Base-by-base conservation (phyloP, 2,329 filamentous ascomycete genomes). In the Apiospora aurea region DNA sequence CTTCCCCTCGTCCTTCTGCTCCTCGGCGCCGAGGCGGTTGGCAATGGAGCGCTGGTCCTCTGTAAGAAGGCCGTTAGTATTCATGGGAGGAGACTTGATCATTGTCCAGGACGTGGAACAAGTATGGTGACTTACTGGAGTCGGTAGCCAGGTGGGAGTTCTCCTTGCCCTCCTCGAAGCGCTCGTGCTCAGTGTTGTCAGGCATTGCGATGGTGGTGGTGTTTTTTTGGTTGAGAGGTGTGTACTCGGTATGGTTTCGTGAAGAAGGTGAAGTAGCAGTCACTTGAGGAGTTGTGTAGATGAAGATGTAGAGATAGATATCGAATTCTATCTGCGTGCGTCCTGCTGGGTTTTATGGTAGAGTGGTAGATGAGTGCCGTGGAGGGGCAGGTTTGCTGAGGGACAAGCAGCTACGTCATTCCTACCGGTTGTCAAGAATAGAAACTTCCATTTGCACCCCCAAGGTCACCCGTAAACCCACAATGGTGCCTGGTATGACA, bases 21-120 rank as follows among this genome's bases (percentile, higher is more conserved):
- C 86, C 78, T 91, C 92, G 24, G 89, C 88, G 34, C 86, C 92
- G 41, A 94, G 84, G 77, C 90, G 91, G 86, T 94, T 94, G 81
- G 90, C 89, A 70, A 94, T 93, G 61, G 90, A 86, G 78, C 92
- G 87, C 81, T 93, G 84, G 76, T 94, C 92, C 88, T 94, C 91
- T 90, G 75, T 71, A 70, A 70, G 1, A 7, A 34, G 1, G 44
- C 29, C 4, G 18, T 64, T 64, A 64, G 57, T 41, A 64, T 61
- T 14, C 49, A 14, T 41, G 18, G 10, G 41, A 64, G 1, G 14
- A 64, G 1, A 14, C 4, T n/a, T 21, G 18, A 2, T 6, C 13
- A 4, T 2, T 14, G 8, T 57, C 24, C 26, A 24, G 38, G 44
- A 16, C 61, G 10, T 70, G 16, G 29, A 5, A 11, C 24, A 8